Base-by-base conservation (phyloP, 148 eudicot genomes). In the Diospyros kaki region DNA sequence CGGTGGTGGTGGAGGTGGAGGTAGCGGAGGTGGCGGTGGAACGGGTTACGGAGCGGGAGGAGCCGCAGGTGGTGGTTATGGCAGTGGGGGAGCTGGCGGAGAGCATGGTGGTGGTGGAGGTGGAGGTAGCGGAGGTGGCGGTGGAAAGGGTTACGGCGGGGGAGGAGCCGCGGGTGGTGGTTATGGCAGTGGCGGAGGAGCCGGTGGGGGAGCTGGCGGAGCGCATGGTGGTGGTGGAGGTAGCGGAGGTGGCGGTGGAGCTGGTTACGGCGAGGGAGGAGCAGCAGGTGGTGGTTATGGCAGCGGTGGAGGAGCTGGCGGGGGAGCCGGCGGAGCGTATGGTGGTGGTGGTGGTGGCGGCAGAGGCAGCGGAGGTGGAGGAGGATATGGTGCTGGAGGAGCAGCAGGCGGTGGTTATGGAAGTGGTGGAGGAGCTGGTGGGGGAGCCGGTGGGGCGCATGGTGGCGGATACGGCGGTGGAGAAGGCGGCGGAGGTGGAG, bases 321-420 rank as follows among this genome's bases (percentile, higher is more conserved):
- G 81, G 4, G 52, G 72, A 1, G 76, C 67, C 8, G 73, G 40
- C 14, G 61, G 18, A 4, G 72, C 81, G 45, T 81, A 77, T 18
- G 86, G 75, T n/a, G 79, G 79, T 42, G 84, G 79, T 28, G n/a
- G 70, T 14, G 85, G 85, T 42, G 75, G 75, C 38, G 85, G 82
- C 1, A 80, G 87, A 18, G 84, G 80, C 39, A 59, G 6, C 51
- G 18, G 40, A 13, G 58, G 10, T 2, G 77, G 71, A 38, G n/a
- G n/a, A n/a, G 83, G 77, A 40, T 68, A 68, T 77, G 77, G 71
- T 11, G n/a, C n/a, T n/a, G 77, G 80, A 1, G 81, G 76, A 1
- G 81, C 77, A 1, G 78, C 75, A 0, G 64, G 65, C 7, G 71
- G 71, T 5, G 68, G 69, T 15, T 62, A 54, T 15, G 76, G 52